Conservation (phyloP, 1,139 yeast genomes). For the Spathaspora sp. region DNA sequence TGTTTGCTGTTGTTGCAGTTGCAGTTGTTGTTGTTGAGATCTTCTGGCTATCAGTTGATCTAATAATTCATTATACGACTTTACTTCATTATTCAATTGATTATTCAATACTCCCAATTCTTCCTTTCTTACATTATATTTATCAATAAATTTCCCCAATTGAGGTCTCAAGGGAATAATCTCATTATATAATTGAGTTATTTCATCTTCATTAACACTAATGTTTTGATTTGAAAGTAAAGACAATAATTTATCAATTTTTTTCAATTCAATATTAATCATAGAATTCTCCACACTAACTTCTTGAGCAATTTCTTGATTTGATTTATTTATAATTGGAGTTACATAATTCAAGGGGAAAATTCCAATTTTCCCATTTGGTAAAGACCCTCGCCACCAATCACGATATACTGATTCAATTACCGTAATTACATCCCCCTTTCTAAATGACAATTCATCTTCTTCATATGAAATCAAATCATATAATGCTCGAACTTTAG, state of each 20-base stretch:
- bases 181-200: constrained; percentile 61
- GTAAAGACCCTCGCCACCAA: constrained; percentile 92
- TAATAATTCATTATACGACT: constrained; percentile 66
- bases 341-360: constrained; percentile 93
- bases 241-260: constrained; percentile 66
- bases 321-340: constrained; percentile 67
- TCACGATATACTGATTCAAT: constrained; percentile 87
- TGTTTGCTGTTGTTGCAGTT: constrained; percentile 8
- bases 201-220: constrained; percentile 37
- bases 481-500: constrained; percentile 80
- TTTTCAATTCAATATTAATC: constrained; percentile 33
- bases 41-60: constrained; percentile 45
- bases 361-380: constrained; percentile 78
- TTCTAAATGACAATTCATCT: constrained; percentile 69
- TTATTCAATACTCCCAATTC: constrained; percentile 71
- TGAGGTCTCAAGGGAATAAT: constrained; percentile 73
- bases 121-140: constrained; percentile 70
- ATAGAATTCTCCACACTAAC: constrained; percentile 28
- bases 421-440: constrained; percentile 79
- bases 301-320: constrained; percentile 40
- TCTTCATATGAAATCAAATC: constrained; percentile 72
- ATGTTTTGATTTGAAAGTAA: constrained; percentile 46
- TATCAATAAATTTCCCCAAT: constrained; percentile 70
- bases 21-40: constrained; percentile 10
- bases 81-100: constrained; percentile 66